These are phyloP conservation scores for Ogataea trehaloabstinens DNA, from an alignment of 805 yeast species.

Conservation along the genomic window DNA sequence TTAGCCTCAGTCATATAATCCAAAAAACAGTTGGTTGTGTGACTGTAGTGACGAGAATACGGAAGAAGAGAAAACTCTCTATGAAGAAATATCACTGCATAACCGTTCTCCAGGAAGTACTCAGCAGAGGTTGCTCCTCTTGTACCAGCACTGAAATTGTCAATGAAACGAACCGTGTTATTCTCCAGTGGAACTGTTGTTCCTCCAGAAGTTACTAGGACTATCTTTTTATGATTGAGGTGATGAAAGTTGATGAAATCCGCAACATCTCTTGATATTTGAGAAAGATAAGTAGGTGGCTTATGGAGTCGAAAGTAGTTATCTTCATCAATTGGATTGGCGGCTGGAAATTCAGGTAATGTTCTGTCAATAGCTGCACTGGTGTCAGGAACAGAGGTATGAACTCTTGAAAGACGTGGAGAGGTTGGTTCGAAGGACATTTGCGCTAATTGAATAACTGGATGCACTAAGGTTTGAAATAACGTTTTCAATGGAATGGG, in stretches of 20 bases:
- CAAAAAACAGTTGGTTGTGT: constrained; percentile 78
- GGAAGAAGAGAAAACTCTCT: constrained; percentile 91
- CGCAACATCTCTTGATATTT: constrained; percentile 53
- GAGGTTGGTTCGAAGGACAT: constrained; percentile 10
- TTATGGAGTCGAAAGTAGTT: constrained; percentile 68
- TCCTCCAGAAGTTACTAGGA: constrained; percentile 91
- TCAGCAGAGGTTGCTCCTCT: constrained; percentile 97
- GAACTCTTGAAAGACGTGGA: constrained; percentile 31
- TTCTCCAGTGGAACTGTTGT: constrained; percentile 97
- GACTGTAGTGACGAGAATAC: constrained; percentile 85
- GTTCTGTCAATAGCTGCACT: constrained; percentile 76
- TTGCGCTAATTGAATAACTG: too few species aligned
- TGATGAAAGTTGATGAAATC: constrained; percentile 62
- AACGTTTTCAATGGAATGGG: background rate
- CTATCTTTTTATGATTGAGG: constrained; percentile 49
- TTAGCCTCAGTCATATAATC: constrained; percentile 65
- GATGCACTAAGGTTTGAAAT: background rate
- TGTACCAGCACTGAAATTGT: constrained; percentile 96
- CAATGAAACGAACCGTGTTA: constrained; percentile 94
- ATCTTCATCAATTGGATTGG: constrained; percentile 69
- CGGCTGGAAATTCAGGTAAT: constrained; percentile 76
- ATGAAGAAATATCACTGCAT: constrained; percentile 90
- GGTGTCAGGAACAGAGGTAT: constrained; percentile 70
- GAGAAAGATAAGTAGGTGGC: constrained; percentile 71
- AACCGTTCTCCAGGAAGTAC: constrained; percentile 77